Conservation (phyloP, 352 stramenopile species). For the Plasmopara halstedii region DNA sequence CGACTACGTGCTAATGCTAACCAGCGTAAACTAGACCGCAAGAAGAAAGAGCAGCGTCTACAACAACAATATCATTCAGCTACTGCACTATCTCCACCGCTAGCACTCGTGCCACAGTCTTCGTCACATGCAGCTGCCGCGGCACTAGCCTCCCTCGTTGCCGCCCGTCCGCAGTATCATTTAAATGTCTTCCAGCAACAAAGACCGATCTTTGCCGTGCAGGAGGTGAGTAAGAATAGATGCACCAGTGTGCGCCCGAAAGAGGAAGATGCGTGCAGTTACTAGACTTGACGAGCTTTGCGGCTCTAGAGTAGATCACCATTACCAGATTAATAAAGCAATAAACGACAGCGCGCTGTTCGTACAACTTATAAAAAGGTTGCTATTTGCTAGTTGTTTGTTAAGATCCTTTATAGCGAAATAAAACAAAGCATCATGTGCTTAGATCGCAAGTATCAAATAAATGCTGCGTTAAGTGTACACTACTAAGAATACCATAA, state of each 20-base stretch:
- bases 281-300: conserved; percentile 16
- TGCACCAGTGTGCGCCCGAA: conserved; percentile 24
- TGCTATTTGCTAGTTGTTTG: background rate
- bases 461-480: conserved; percentile 49
- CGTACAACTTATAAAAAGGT: background rate
- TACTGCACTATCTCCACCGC: conserved; percentile 1
- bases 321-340: conserved; percentile 19
- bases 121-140: conserved; percentile 36
- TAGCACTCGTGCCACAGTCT: conserved; percentile 4
- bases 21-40: conserved; percentile 76
- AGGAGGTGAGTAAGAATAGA: conserved; percentile 27
- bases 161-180: conserved; percentile 21
- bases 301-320: conserved; percentile 7
- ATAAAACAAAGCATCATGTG: too few species aligned
- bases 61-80: conserved; percentile 33
- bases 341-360: conserved; percentile 5
- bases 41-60: conserved; percentile 66
- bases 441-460: too few species aligned
- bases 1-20: conserved; percentile 71
- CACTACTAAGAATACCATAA: conserved; percentile 79
- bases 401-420: background rate
- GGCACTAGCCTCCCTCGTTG: conserved; percentile 34
- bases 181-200: conserved; percentile 27
- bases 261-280: conserved; percentile 32
- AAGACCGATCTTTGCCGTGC: conserved; percentile 15